Base-by-base conservation (phyloP, 1,284 basidiomycete species). In the Pseudozyma sp. region DNA sequence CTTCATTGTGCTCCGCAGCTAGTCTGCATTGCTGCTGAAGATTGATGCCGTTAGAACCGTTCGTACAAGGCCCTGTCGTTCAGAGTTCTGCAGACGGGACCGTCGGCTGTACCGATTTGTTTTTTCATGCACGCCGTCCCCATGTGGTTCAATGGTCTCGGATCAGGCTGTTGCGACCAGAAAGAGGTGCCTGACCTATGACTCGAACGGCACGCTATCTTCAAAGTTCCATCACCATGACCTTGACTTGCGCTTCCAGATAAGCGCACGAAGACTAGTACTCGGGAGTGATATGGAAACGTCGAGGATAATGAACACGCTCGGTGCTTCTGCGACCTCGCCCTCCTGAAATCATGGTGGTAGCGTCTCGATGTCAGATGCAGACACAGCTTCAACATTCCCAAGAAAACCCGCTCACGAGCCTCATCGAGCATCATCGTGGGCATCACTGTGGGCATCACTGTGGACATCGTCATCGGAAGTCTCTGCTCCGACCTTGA, bases 401-500 rank as follows among this genome's bases (percentile, higher is more conserved):
- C 11, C 39, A 40, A 40, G 13, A 18, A 48, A 31, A 7, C 1
- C 19, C 3, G 8, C 25, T 13, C 14, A 8, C 11, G 45, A 34
- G 16, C 13, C 34, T 34, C 48, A 14, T 36, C 48, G 51, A 8
- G 14, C 5, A 35, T 55, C 25, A 35, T 18, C 5, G 34, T 38
- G 19, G 21, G 14, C 25, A 36, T 43, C 25, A 10, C 13, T 12
- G 44, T 5, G 31, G 25, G 4, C 18, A 48, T 45, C 36, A 34
- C 39, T 38, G 40, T 45, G 43, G 21, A 42, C 48, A 35, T 19
- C 16, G 5, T 42, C 6, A 39, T 51, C 68, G 68, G 61, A 61
- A 45, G 61, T n/a, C 47, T 21, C 35, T 61, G 34, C 36, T 70
- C 61, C 67, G 67, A 64, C 12, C n/a, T n/a, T 14, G 50, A 18